These are phyloP conservation scores for Kluyveromyces marxianus DNA, from an alignment of 1,139 yeast species.

Conservation along the genomic window DNA sequence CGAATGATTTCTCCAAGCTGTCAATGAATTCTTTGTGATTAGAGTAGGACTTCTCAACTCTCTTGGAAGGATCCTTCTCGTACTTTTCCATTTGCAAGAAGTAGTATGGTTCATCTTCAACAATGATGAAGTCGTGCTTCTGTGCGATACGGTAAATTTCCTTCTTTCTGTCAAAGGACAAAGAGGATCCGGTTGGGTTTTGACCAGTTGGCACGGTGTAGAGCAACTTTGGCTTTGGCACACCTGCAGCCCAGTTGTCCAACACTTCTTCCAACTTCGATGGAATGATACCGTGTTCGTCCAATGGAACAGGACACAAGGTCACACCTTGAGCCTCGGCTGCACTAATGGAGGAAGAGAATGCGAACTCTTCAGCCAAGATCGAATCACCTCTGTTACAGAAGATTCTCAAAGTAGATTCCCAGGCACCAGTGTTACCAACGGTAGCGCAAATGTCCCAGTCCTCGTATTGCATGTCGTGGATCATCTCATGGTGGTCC, in stretches of 20 bases:
- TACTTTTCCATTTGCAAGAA: constrained; percentile 81
- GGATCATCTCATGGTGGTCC: constrained; percentile 73
- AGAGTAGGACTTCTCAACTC: constrained; percentile 17
- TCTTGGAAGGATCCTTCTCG: constrained; percentile 31
- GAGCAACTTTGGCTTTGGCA: constrained; percentile 64
- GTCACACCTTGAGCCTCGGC: constrained; percentile 67
- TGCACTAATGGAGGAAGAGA: constrained; percentile 77
- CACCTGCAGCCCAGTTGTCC: constrained; percentile 50
- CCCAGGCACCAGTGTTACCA: constrained; percentile 91
- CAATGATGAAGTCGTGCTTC: constrained; percentile 72
- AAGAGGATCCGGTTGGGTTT: constrained; percentile 88
- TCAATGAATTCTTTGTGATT: constrained; percentile 51
- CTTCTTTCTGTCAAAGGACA: constrained; percentile 62
- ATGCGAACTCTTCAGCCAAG: constrained; percentile 75
- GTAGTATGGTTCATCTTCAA: constrained; percentile 95
- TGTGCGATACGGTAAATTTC: constrained; percentile 66
- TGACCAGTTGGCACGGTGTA: constrained; percentile 91
- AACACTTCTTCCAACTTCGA: constrained; percentile 56
- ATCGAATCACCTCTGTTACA: constrained; percentile 71
- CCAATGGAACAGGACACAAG: constrained; percentile 72
- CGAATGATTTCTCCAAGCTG: constrained; percentile 70
- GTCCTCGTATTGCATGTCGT: constrained; percentile 50
- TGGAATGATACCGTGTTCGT: constrained; percentile 72
- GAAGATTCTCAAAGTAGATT: constrained; percentile 73
- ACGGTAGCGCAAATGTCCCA: constrained; percentile 60